A percentile compares a stretch with the other conserved stretches of the same genome.
Evolutionary conservation across 108 stramenopile genomes (phyloP).

Genomic region (Fragilariopsis cylindrus): DNA sequence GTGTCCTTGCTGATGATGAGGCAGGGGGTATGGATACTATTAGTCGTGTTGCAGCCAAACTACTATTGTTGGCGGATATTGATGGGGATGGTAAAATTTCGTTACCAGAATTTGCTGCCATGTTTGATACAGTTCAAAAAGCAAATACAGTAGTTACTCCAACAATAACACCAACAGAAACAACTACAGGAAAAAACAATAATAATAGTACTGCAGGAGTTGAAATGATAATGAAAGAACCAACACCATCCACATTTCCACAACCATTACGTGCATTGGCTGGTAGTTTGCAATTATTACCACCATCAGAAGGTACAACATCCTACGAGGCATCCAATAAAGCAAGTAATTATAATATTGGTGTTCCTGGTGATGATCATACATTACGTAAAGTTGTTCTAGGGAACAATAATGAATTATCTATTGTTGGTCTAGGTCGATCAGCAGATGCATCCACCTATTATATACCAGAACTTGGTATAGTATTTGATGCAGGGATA

Average conservation of each 20-base stretch:
- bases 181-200: not conserved
- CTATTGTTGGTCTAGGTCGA: constrained; percentile 44
- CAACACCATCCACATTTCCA: constrained; percentile 39
- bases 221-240: not conserved
- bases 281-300: constrained; percentile 54
- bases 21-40: constrained; percentile 44
- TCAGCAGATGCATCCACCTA: constrained; percentile 58
- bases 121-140: constrained; percentile 54
- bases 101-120: constrained; percentile 42
- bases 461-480: constrained; percentile 56
- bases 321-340: constrained; percentile 41
- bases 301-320: constrained; percentile 38
- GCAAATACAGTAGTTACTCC: constrained; percentile 18
- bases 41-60: constrained; percentile 47
- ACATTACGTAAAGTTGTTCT: constrained; percentile 45
- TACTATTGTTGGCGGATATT: constrained; percentile 47
- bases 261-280: constrained; percentile 57
- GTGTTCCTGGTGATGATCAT: constrained; percentile 64
- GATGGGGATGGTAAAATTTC: constrained; percentile 50
- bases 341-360: constrained; percentile 42
- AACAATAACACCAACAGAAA: no score
- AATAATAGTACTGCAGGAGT: not conserved
- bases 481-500: constrained; percentile 54
- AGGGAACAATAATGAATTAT: constrained; percentile 32
- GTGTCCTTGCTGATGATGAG: constrained; percentile 55